Percentiles rank a stretch among this genome's conserved stretches.
Conservation (phyloP, 2,329 filamentous ascomycete species). For the Neonectria magnoliae region DNA sequence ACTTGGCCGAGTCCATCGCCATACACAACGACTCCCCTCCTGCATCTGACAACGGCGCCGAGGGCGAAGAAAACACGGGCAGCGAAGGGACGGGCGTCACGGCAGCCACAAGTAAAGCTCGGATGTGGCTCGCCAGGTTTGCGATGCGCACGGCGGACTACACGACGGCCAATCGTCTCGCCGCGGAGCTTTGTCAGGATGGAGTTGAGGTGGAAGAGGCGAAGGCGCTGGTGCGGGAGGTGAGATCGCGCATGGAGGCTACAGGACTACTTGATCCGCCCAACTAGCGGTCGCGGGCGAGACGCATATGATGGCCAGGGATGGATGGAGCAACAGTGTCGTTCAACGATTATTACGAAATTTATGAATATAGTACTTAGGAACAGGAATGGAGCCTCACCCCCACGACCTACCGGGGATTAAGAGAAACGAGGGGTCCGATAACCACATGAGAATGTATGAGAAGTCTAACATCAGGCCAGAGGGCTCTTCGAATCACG, state of each 20-base stretch:
- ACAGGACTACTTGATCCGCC: constrained; percentile 45
- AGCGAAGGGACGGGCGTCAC: constrained; percentile 82
- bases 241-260: constrained; percentile 78
- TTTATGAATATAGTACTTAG: constrained; percentile 8
- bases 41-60: constrained; percentile 51
- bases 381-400: not conserved
- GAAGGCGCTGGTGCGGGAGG: constrained; percentile 89
- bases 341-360: constrained; percentile 19
- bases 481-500: not conserved
- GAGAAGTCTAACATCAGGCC: not conserved
- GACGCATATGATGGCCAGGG: constrained; percentile 14
- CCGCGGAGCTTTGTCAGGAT: constrained; percentile 93
- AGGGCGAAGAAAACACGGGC: constrained; percentile 47
- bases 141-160: constrained; percentile 82
- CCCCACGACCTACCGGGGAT: not conserved
- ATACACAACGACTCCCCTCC: constrained; percentile 65
- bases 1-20: constrained; percentile 60
- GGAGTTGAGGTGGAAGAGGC: constrained; percentile 97
- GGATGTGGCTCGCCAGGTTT: constrained; percentile 91
- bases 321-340: too few relatives aligned
- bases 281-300: constrained; percentile 30
- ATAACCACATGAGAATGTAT: not conserved
- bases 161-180: constrained; percentile 79
- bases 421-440: not conserved
- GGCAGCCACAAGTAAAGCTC: constrained; percentile 87